A percentile compares a stretch with the other conserved stretches of the same genome.
Evolutionary conservation across 495 filamentous ascomycete species (phyloP).

Genomic region (Tetracladium marchalianum): DNA sequence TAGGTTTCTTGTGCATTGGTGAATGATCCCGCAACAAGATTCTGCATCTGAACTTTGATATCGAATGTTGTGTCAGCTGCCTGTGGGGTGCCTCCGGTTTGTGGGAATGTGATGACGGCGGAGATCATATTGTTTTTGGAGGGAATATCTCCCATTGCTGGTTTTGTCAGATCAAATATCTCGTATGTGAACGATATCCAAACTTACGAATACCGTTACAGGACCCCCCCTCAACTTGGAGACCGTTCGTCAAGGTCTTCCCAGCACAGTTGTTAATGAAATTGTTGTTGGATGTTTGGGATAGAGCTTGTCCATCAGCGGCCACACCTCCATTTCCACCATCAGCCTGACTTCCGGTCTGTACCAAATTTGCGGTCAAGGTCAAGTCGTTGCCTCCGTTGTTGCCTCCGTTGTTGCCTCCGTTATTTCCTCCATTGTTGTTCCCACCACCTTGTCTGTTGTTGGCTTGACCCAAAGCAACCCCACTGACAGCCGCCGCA

Average conservation of each 20-base stretch:
- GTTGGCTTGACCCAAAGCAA: slow-evolving; percentile 9
- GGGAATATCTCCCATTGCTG: slow-evolving; percentile 62
- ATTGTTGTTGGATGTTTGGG: slow-evolving; percentile 30
- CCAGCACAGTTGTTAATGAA: slow-evolving; percentile 64
- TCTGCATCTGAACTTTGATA: slow-evolving; percentile 46
- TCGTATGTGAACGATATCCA: slow-evolving; percentile 20
- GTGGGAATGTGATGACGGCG: slow-evolving; percentile 48
- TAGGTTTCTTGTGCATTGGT: slow-evolving; percentile 55
- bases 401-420: neutral
- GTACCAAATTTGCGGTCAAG: slow-evolving; percentile 12
- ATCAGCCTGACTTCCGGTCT: slow-evolving; percentile 16
- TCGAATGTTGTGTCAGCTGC: slow-evolving; percentile 42
- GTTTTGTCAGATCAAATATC: neutral
- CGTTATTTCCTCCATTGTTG: neutral
- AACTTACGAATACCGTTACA: slow-evolving; percentile 64
- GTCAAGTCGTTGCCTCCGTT: slow-evolving; percentile 6
- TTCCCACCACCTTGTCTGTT: neutral
- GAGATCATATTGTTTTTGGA: slow-evolving; percentile 55
- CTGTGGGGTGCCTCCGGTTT: slow-evolving; percentile 35
- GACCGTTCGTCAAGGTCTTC: slow-evolving; percentile 59
- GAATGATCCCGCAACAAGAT: slow-evolving; percentile 56
- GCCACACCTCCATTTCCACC: slow-evolving; percentile 11
- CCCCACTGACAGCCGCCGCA: slow-evolving; percentile 13
- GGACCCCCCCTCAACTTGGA: slow-evolving; percentile 52
- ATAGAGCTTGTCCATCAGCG: slow-evolving; percentile 14